These are phyloP conservation scores for Monosporascus sp. DNA, from an alignment of 2,329 filamentous ascomycete genomes.

Conservation along the genomic window DNA sequence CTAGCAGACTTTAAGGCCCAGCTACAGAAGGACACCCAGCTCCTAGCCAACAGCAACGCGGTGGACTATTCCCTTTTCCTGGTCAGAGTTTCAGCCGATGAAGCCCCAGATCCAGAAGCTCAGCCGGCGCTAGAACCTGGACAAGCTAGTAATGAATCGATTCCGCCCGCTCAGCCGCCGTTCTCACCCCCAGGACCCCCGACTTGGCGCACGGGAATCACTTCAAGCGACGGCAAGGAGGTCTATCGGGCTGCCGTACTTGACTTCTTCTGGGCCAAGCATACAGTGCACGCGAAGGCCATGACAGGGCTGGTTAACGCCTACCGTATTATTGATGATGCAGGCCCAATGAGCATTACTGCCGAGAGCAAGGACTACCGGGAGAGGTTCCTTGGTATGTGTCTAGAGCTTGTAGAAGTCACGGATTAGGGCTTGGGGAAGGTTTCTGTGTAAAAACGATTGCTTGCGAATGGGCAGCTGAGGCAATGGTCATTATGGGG, in stretches of 20 bases:
- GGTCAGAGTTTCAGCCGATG: conserved; percentile 40
- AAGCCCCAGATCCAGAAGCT: conserved; percentile 15
- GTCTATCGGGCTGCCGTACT: conserved; percentile 62
- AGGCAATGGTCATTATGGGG: too few species aligned
- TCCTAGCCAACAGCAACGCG: conserved; percentile 58
- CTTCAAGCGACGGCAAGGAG: conserved; percentile 58
- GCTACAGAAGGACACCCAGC: conserved; percentile 56
- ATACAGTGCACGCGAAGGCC: conserved; percentile 59
- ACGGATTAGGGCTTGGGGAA: conserved; percentile 4
- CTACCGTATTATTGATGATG: conserved; percentile 57
- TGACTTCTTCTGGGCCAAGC: conserved; percentile 77
- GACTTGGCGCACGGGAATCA: conserved; percentile 58
- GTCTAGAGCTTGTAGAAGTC: conserved; percentile 35
- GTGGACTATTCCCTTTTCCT: conserved; percentile 75
- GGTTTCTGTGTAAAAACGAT: neutral
- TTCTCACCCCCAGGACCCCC: conserved; percentile 29
- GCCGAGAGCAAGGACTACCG: conserved; percentile 65
- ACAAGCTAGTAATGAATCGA: conserved; percentile 5
- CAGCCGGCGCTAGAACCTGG: conserved; percentile 42
- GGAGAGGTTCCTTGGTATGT: conserved; percentile 46
- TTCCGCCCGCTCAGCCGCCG: conserved; percentile 25
- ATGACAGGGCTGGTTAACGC: conserved; percentile 61
- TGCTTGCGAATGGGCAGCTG: too few species aligned
- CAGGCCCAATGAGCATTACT: conserved; percentile 72
- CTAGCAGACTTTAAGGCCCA: conserved; percentile 50